phyloP scores from a whole-genome alignment of 2,329 filamentous ascomycete genomes.

The Pyrenochaeta sp. region DNA sequence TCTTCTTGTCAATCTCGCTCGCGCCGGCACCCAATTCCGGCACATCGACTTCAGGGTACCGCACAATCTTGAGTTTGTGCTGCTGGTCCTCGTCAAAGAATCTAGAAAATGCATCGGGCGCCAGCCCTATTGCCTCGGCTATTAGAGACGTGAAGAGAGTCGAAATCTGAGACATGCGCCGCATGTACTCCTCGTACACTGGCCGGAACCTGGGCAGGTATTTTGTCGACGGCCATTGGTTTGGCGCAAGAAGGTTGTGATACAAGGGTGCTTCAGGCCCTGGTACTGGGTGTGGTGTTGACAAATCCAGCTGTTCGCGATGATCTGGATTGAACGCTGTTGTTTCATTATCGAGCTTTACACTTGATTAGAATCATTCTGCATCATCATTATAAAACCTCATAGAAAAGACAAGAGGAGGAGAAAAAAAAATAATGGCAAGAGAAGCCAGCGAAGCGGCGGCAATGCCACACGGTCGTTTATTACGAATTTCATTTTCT shows the following conservation, averaged over 20 bases:
- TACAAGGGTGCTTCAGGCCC: conserved; percentile 70
- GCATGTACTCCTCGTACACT: conserved; percentile 78
- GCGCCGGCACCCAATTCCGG: conserved; percentile 37
- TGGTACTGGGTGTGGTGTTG: conserved; percentile 77
- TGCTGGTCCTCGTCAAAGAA: conserved; percentile 79
- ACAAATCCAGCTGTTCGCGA: conserved; percentile 87
- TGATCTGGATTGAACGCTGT: conserved; percentile 81
- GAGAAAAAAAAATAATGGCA: conserved; percentile 4
- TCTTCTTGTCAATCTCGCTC: conserved; percentile 47
- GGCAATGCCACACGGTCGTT: conserved; percentile 1
- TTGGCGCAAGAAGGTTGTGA: conserved; percentile 77
- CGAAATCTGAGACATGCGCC: conserved; percentile 75
- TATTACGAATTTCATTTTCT: not conserved
- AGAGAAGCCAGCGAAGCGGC: too few relatives aligned
- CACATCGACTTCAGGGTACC: conserved; percentile 73
- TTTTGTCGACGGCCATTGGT: conserved; percentile 76
- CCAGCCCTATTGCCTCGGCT: conserved; percentile 81
- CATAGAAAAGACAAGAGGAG: conserved; percentile 3
- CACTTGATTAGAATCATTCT: conserved; percentile 26
- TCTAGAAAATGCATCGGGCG: conserved; percentile 72
- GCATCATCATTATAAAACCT: not conserved
- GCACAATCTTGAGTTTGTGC: conserved; percentile 90
- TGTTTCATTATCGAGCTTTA: conserved; percentile 63
- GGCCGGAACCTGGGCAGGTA: conserved; percentile 73
- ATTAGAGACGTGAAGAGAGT: conserved; percentile 80